Percentiles rank a stretch among this genome's conserved stretches.
These are phyloP conservation scores for Mariannaea sp. DNA, from an alignment of 2,329 filamentous ascomycete species.

Conservation along the genomic window DNA sequence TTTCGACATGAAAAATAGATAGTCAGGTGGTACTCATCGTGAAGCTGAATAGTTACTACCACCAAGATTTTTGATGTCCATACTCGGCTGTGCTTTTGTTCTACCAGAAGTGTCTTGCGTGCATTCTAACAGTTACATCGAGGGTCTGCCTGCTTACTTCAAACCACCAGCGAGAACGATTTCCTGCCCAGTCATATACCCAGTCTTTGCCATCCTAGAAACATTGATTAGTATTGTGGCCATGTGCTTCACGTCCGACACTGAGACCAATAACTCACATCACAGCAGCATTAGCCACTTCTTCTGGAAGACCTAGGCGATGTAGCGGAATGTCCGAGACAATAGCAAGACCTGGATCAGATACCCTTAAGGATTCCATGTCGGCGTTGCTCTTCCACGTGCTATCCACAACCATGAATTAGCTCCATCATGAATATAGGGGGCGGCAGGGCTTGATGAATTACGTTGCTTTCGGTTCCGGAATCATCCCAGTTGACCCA, in stretches of 20 bases:
- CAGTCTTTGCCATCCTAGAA: conserved; percentile 25
- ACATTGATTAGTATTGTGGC: neutral
- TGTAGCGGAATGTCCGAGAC: conserved; percentile 42
- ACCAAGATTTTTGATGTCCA: no score
- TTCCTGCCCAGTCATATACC: conserved; percentile 25
- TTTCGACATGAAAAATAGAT: no score
- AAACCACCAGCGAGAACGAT: conserved; percentile 21
- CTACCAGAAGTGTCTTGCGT: no score
- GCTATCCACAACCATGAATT: conserved; percentile 21
- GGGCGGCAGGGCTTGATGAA: neutral
- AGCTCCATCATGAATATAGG: neutral
- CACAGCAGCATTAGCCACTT: conserved; percentile 42
- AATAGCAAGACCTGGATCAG: conserved; percentile 44
- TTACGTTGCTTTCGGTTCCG: conserved; percentile 39
- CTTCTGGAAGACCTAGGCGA: conserved; percentile 42
- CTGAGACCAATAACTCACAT: conserved; percentile 36
- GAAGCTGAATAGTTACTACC: no score
- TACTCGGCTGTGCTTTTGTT: no score
- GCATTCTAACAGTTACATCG: no score
- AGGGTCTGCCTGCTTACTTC: conserved; percentile 1
- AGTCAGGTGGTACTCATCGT: no score
- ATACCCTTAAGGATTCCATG: conserved; percentile 37
- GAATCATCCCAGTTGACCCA: conserved; percentile 44
- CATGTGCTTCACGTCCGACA: neutral
- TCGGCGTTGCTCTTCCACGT: conserved; percentile 40